Evolutionary conservation across 441 rosid species (phyloP).

Genomic region (Euphorbia celastroides): DNA sequence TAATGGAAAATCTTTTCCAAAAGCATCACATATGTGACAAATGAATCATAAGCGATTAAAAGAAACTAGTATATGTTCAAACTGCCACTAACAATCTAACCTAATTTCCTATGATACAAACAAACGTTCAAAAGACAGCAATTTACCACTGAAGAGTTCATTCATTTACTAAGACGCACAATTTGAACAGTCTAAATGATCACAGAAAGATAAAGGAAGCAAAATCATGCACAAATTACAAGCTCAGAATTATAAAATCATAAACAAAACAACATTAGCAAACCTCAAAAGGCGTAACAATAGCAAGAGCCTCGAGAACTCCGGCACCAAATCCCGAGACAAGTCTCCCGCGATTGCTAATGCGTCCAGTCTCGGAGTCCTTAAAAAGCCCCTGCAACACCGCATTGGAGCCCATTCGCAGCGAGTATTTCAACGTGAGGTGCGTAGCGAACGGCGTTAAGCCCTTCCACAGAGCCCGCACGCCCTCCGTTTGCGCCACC

Average conservation of each 20-base stretch:
- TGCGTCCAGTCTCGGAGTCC: conserved; percentile 65
- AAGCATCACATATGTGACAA: neutral
- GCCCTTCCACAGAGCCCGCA: conserved; percentile 93
- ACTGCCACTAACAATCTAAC: neutral
- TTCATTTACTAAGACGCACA: neutral
- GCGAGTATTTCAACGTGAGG: conserved; percentile 77
- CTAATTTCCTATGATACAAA: neutral
- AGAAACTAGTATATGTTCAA: neutral
- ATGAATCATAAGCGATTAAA: neutral
- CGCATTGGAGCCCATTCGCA: conserved; percentile 93
- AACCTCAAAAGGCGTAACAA: conserved; percentile 94
- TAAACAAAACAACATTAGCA: neutral
- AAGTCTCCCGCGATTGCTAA: conserved; percentile 52
- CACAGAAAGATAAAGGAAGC: neutral
- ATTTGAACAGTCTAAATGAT: neutral
- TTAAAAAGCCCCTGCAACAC: conserved; percentile 64
- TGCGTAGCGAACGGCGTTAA: conserved; percentile 94
- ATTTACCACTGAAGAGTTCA: neutral
- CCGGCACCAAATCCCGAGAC: conserved; percentile 92
- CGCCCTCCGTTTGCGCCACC: conserved; percentile 61
- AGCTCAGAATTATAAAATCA: neutral
- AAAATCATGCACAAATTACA: neutral
- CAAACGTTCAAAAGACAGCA: neutral
- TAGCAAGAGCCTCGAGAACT: conserved; percentile 84
- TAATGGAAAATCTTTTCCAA: neutral